These are phyloP conservation scores for Penicillium aurantiogriseum DNA, from an alignment of 2,329 filamentous ascomycete genomes.

Conservation along the genomic window DNA sequence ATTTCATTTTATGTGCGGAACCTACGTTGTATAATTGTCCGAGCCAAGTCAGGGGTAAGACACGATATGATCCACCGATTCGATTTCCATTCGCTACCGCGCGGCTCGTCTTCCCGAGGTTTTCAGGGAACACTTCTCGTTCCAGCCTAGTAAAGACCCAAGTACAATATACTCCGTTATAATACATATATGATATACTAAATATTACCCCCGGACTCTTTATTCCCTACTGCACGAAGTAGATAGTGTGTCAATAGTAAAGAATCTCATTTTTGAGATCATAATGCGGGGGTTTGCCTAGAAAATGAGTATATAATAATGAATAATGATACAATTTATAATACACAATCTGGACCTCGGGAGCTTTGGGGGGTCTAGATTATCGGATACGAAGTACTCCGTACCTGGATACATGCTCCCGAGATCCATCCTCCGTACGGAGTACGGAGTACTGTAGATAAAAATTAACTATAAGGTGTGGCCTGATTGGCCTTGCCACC, in stretches of 20 bases:
- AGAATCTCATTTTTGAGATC: neutral
- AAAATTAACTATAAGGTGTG: neutral
- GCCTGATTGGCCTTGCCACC: neutral
- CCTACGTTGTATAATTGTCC: neutral
- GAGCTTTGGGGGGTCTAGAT: neutral
- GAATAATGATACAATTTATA: neutral
- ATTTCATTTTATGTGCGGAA: neutral
- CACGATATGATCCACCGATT: constrained; percentile 6
- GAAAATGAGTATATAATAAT: too few species aligned
- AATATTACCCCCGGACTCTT: neutral
- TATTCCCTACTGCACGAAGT: neutral
- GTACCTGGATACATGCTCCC: too few species aligned
- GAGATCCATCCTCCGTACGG: neutral
- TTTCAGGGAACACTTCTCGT: constrained; percentile 3
- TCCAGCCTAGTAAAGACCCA: too few species aligned
- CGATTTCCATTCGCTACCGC: constrained; percentile 18
- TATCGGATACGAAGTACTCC: neutral
- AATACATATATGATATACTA: too few species aligned
- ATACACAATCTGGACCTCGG: neutral
- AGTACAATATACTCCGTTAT: neutral
- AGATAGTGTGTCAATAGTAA: neutral
- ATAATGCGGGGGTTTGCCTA: too few species aligned
- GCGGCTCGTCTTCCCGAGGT: constrained; percentile 21
- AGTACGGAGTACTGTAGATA: neutral
- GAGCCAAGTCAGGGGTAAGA: neutral